These are phyloP conservation scores for Graphilbum sp. DNA, from an alignment of 2,329 filamentous ascomycete genomes.

Conservation along the genomic window DNA sequence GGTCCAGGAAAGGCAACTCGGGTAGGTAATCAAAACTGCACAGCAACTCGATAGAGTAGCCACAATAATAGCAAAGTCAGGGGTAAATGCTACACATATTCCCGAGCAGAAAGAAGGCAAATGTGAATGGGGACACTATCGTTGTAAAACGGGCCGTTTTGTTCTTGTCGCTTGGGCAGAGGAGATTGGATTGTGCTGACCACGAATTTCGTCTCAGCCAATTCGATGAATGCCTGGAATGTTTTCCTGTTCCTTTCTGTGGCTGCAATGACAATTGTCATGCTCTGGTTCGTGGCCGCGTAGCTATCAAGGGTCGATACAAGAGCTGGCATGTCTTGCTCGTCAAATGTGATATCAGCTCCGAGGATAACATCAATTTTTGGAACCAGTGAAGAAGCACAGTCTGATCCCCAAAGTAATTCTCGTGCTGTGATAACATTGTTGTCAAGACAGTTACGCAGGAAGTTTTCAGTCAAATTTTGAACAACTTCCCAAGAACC, in stretches of 20 bases:
- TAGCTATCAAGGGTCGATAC: slow-evolving; percentile 31
- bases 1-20: too few species aligned
- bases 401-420: slow-evolving; percentile 48
- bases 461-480: slow-evolving; percentile 49
- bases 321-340: slow-evolving; percentile 42
- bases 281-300: slow-evolving; percentile 27
- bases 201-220: slow-evolving; percentile 28
- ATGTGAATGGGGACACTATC: slow-evolving; percentile 43
- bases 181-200: slow-evolving; percentile 27
- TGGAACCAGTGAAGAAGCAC: too few species aligned
- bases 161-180: slow-evolving; percentile 21
- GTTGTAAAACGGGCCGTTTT: slow-evolving; percentile 49
- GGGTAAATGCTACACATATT: too few species aligned
- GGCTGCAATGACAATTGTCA: slow-evolving; percentile 49
- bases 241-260: slow-evolving; percentile 57
- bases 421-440: slow-evolving; percentile 32
- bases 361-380: slow-evolving; percentile 50
- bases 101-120: too few species aligned
- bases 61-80: too few species aligned
- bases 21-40: too few species aligned
- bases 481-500: slow-evolving; percentile 58
- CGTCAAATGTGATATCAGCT: slow-evolving; percentile 67
- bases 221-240: slow-evolving; percentile 44
- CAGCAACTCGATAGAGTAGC: too few species aligned
- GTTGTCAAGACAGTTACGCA: slow-evolving; percentile 47